Conservation (phyloP, 2,329 filamentous ascomycete genomes). For the Aspergillus vadensis region DNA sequence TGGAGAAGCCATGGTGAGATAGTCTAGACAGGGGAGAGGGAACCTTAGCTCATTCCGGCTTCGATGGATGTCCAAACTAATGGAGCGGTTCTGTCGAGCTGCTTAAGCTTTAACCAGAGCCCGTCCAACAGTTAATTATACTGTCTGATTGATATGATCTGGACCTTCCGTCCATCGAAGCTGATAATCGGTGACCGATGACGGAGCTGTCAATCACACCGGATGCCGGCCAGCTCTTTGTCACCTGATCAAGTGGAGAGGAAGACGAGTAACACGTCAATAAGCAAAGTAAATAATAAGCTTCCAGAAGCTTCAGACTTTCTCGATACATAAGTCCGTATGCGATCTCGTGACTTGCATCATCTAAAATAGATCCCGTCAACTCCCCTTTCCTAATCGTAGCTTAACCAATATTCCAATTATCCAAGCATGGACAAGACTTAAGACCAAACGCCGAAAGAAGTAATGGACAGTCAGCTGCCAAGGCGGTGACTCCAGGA, state of each 20-base stretch:
- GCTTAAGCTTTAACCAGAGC: not conserved
- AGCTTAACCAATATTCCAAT: not conserved
- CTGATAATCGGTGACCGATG: constrained; percentile 2
- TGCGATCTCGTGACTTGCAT: no score
- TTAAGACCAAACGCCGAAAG: not conserved
- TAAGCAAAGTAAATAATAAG: no score
- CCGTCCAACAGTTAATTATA: not conserved
- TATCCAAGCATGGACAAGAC: not conserved
- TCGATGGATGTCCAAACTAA: not conserved
- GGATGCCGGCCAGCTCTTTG: not conserved
- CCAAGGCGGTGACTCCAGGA: not conserved
- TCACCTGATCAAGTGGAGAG: constrained; percentile 21
- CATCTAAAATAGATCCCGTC: no score
- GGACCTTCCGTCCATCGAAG: no score
- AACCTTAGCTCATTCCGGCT: not conserved
- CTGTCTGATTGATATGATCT: no score
- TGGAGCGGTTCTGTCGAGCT: not conserved
- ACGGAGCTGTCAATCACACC: not conserved
- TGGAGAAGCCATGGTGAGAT: constrained; percentile 30
- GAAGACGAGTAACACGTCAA: no score
- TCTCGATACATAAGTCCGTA: no score
- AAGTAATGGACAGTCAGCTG: not conserved
- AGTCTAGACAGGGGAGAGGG: not conserved
- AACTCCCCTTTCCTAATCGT: no score
- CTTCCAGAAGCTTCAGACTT: no score